A percentile compares a stretch with the other conserved stretches of the same genome.
Evolutionary conservation across 805 yeast species (phyloP).

Genomic region (Kazachstania kunashirensis): DNA sequence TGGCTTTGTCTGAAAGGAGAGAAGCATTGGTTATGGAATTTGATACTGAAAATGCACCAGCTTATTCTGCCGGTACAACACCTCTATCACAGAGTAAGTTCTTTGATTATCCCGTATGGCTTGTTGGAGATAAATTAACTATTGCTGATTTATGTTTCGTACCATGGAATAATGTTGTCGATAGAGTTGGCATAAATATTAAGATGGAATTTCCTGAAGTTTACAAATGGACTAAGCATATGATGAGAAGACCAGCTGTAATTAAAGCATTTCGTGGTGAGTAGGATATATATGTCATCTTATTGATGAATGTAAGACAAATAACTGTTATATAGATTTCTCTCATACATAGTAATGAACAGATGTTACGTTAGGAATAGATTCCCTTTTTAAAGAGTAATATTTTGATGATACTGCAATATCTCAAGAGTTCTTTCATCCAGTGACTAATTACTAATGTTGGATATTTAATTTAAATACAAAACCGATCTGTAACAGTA

Average conservation of each 20-base stretch:
- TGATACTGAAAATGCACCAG: conserved; percentile 78
- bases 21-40: conserved; percentile 84
- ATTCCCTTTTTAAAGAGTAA: no score
- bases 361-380: no score
- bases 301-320: no score
- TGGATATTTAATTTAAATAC: no score
- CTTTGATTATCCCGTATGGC: conserved; percentile 90
- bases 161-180: conserved; percentile 95
- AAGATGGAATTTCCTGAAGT: conserved; percentile 89
- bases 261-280: conserved; percentile 76
- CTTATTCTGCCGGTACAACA: conserved; percentile 79
- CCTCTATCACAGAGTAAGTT: conserved; percentile 77
- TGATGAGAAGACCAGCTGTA: conserved; percentile 93
- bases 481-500: no score
- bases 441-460: no score
- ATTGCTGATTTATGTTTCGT: conserved; percentile 89
- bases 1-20: conserved; percentile 88
- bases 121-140: conserved; percentile 75
- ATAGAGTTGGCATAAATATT: conserved; percentile 80
- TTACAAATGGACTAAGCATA: conserved; percentile 87
- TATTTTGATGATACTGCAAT: no score
- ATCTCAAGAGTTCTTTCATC: no score
- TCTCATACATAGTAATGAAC: no score
- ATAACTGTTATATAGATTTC: no score
- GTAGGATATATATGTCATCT: no score